Base-by-base conservation (phyloP, 352 stramenopile species). In the Phytophthora parvispora region DNA sequence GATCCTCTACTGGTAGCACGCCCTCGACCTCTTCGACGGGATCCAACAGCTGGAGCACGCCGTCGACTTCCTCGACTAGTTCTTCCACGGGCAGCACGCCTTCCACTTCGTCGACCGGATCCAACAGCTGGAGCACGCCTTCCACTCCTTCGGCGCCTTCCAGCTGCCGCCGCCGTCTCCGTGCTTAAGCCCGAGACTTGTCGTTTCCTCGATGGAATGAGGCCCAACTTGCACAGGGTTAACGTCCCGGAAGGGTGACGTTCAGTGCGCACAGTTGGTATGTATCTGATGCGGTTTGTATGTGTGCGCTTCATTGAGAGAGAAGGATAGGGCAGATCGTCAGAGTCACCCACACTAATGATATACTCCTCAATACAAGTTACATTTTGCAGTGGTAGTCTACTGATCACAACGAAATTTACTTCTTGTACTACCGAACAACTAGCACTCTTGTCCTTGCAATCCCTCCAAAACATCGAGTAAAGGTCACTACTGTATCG, bases 131-230 rank as follows among this genome's bases (percentile, higher is more conserved):
- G 66, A 74, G 53, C 52, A 65, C 66, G 1, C 67, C 67, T 24
- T 61, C 64, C n/a, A 59, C 65, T 24, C 7, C 64, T 28, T 66
- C 67, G n/a, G 42, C 48, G 8, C 60, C 60, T n/a, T 63, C 50
- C 6, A 69, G 53, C 53, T 70, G 67, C 48, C 60, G 67, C 22
- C 67, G 67, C 22, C 67, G 67, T 58, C 67, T 74, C 25, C 67
- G 67, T 43, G 67, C 67, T 18, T 74, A 70, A 74, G 32, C n/a
- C 6, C 20, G 32, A 27, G 29, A 25, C 18, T 59, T 31, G 36
- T 49, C n/a, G 18, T 40, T n/a, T 31, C 25, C 24, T 65, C 56
- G 48, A 60, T 60, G 29, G 24, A 56, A 52, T 42, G 18, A 31
- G 27, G 60, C 4, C 18, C 24, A 67, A 54, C 13, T 25, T 60